Evolutionary conservation across 768 basidiomycete genomes (phyloP).

Genomic region (Kwoniella europaea): DNA sequence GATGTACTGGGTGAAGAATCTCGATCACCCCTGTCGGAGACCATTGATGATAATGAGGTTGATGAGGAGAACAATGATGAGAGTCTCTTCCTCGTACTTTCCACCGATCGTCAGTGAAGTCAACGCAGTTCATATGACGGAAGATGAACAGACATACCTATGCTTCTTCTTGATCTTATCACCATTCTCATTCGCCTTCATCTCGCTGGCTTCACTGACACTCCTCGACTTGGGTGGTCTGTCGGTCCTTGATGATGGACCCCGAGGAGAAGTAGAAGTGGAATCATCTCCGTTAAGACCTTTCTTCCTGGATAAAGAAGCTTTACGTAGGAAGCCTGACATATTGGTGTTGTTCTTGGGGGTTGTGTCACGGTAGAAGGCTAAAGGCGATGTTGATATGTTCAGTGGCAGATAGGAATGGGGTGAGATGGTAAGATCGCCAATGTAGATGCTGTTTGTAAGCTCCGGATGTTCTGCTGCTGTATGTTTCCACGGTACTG

Average conservation of each 20-base stretch:
- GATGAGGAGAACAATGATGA: slow-evolving; percentile 53
- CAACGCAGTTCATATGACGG: neutral
- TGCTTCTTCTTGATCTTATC: slow-evolving; percentile 28
- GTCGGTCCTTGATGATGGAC: slow-evolving; percentile 12
- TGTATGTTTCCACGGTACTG: neutral
- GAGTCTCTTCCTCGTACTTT: slow-evolving; percentile 33
- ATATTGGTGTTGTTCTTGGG: slow-evolving; percentile 5
- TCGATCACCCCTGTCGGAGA: slow-evolving; percentile 17
- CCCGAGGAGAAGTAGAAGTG: slow-evolving; percentile 12
- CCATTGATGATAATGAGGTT: slow-evolving; percentile 31
- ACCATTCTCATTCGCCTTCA: slow-evolving; percentile 18
- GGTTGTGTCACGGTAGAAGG: neutral
- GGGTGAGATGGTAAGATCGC: neutral
- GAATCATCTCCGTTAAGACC: slow-evolving; percentile 23
- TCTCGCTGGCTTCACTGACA: slow-evolving; percentile 33
- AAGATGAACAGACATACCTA: neutral
- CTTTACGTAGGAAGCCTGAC: slow-evolving; percentile 45
- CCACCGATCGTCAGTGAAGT: neutral
- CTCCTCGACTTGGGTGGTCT: slow-evolving; percentile 40
- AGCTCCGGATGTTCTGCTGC: neutral
- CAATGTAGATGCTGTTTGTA: neutral
- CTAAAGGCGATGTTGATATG: no score
- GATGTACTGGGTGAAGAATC: slow-evolving; percentile 21
- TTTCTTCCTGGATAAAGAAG: slow-evolving; percentile 41
- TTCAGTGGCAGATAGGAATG: neutral